Evolutionary conservation across 345 rosid species (phyloP).

Genomic region (Syzygium jambos): DNA sequence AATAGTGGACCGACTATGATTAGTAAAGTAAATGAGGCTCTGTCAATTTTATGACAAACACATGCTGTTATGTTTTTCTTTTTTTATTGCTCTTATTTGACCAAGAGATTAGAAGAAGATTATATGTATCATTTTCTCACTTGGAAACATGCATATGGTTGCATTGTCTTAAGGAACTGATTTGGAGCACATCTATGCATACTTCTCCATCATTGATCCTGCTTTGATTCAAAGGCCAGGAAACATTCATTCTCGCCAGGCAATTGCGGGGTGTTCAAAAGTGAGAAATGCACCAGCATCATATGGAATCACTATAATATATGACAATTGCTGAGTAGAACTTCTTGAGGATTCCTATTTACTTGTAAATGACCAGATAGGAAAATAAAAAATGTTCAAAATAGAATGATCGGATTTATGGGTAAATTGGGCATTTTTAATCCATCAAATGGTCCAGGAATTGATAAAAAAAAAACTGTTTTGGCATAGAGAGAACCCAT

Average conservation of each 20-base stretch:
- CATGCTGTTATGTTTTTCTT: neutral
- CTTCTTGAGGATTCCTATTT: neutral
- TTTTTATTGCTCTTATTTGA: neutral
- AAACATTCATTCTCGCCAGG: neutral
- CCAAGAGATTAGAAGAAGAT: neutral
- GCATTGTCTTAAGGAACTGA: neutral
- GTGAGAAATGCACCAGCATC: neutral
- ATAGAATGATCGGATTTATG: neutral
- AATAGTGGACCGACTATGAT: neutral
- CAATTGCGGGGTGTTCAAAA: neutral
- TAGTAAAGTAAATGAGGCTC: neutral
- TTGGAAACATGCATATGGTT: neutral
- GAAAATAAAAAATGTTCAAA: neutral
- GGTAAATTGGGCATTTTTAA: neutral
- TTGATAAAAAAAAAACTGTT: neutral
- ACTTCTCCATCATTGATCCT: neutral
- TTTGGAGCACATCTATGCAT: neutral
- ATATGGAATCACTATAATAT: neutral
- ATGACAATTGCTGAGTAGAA: neutral
- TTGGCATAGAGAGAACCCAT: neutral
- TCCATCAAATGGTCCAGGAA: neutral
- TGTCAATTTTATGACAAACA: neutral
- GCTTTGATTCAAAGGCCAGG: neutral
- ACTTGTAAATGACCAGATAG: neutral
- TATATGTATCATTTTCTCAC: neutral